Evolutionary conservation across 116 monocot genomes (phyloP).

Genomic region (Iris pallida): DNA sequence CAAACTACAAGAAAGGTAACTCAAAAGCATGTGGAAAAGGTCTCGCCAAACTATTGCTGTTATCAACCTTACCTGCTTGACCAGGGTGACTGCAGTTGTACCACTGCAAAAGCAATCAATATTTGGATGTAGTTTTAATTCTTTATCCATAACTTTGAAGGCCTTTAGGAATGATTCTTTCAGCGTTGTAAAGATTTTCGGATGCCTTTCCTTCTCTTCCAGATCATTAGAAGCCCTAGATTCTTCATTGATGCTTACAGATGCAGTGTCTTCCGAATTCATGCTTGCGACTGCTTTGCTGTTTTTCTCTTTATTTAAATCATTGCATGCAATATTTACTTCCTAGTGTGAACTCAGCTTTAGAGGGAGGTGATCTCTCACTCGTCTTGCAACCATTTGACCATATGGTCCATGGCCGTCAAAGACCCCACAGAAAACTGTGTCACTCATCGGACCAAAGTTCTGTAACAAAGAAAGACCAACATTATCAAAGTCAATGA

Average conservation of each 20-base stretch:
- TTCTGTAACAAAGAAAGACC: too few species aligned
- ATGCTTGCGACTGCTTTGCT: slow-evolving; percentile 31
- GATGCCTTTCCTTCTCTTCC: slow-evolving; percentile 30
- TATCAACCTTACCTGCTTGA: slow-evolving; percentile 52
- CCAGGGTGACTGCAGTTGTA: slow-evolving; percentile 65
- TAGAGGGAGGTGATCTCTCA: slow-evolving; percentile 67
- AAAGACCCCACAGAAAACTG: too few species aligned
- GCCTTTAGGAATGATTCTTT: slow-evolving; percentile 58
- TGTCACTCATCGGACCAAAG: too few species aligned
- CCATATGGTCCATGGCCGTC: slow-evolving; percentile 92
- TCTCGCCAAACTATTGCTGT: too few species aligned
- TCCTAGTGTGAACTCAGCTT: slow-evolving; percentile 54
- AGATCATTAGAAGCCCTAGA: slow-evolving; percentile 9
- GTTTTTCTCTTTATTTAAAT: slow-evolving; percentile 21
- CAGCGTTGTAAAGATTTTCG: slow-evolving; percentile 41
- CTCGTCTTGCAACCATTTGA: slow-evolving; percentile 76
- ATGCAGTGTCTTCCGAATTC: slow-evolving; percentile 35
- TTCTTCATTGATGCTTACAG: slow-evolving; percentile 33
- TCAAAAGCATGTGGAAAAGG: too few species aligned
- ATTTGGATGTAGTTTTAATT: slow-evolving; percentile 43
- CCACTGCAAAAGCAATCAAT: slow-evolving; percentile 75
- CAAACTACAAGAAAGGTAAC: too few species aligned
- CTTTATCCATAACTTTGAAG: slow-evolving; percentile 66
- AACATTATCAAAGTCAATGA: too few species aligned
- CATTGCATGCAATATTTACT: slow-evolving; percentile 14